Base-by-base conservation (phyloP, 208 protist species). In the Zelonia costaricensis region DNA sequence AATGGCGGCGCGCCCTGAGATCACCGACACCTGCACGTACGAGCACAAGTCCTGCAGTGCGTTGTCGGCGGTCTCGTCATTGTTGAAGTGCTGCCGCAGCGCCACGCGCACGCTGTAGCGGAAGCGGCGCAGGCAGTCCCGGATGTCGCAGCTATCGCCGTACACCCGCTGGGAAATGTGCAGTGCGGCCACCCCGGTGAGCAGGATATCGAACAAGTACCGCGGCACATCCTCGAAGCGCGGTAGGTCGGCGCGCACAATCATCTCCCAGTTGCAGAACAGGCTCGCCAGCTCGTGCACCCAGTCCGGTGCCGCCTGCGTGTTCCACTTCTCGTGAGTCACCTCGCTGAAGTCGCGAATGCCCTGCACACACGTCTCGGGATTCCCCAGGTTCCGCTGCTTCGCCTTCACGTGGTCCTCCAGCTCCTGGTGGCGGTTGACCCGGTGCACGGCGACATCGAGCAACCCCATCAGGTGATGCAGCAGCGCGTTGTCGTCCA, bases 261-360 rank as follows among this genome's bases (percentile, higher is more conserved):
- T 82, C 8, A 71, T 49, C 31, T 96, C 91, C 88, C 91, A 96
- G 62, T 90, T 91, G 62, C 79, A 87, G 65, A 94, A 96, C 66
- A 89, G 88, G 3, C 79, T 62, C 0, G 85, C 91, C 1, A 94
- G 75, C 48, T 94, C 87, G 55, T 93, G 83, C 52, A 94, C 87
- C 88, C 87, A 93, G 18, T 58, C 70, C 30, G 91, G 91, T 6
- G 76, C 82, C 3, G 57, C 43, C 39, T 80, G 76, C 12, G 64
- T 76, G 31, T 72, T 63, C 81, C 84, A 91, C 44, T 53, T 25
- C 7, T 47, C 48, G 57, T 80, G 77, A 6, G 53, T 65, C 22
- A 8, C 62, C 53, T 92, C 79, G 31, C 76, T 80, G 61, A 93
- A 94, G 36, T 62, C 69, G 36, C 81, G 76, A 40, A 79, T 70